Conservation (phyloP, 495 filamentous ascomycete species). For the Tuber magnatum region DNA sequence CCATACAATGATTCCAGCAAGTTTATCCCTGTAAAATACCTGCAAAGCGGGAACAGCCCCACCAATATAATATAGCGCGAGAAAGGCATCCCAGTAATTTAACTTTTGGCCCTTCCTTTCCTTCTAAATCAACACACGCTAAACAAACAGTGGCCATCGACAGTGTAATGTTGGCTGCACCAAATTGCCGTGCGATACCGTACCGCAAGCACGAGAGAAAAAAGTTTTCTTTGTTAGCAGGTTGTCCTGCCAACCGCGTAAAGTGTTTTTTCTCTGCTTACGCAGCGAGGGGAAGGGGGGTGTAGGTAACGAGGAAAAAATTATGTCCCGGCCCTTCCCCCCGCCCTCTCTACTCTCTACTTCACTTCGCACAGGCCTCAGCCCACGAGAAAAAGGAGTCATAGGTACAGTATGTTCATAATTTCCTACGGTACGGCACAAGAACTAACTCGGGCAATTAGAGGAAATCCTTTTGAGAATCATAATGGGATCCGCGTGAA, state of each 20-base stretch:
- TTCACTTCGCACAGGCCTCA: not conserved
- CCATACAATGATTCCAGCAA: not conserved
- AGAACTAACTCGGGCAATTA: constrained; percentile 3
- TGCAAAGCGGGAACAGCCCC: not conserved
- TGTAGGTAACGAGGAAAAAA: not conserved
- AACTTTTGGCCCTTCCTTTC: not conserved
- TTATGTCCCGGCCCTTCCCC: not conserved
- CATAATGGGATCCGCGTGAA: not conserved
- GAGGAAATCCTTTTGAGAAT: not conserved
- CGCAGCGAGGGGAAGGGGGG: not conserved
- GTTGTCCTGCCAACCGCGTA: constrained; percentile 3
- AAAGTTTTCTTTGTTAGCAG: constrained; percentile 1
- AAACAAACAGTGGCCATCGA: not conserved
- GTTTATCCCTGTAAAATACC: not conserved
- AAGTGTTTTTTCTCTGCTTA: constrained; percentile 5
- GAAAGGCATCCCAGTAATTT: not conserved
- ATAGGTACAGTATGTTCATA: not conserved
- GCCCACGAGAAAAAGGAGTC: not conserved
- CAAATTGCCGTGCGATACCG: not conserved
- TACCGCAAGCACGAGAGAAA: not conserved
- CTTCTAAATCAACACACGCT: not conserved
- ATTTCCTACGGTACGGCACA: not conserved
- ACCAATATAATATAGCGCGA: not conserved
- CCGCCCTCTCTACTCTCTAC: not conserved
- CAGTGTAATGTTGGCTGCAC: not conserved